These are phyloP conservation scores for Trichoderma afroharzianum DNA, from an alignment of 2,329 filamentous ascomycete species.

Conservation along the genomic window DNA sequence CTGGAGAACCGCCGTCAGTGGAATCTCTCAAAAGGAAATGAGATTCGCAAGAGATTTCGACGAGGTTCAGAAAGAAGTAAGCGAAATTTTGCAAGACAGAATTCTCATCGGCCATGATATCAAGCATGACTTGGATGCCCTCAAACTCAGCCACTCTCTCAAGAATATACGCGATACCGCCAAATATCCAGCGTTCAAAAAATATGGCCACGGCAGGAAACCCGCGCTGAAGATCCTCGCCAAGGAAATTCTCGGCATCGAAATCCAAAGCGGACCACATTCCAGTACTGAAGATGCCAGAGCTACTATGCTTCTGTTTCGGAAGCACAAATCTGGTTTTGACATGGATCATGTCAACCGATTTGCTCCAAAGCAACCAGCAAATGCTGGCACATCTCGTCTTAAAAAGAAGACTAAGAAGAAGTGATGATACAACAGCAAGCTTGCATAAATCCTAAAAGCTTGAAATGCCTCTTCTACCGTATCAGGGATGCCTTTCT, in stretches of 20 bases:
- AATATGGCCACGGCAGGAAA: conserved; percentile 63
- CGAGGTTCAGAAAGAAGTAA: conserved; percentile 71
- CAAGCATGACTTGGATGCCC: conserved; percentile 70
- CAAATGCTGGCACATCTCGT: conserved; percentile 19
- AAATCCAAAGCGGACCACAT: conserved; percentile 62
- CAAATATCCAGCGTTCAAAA: conserved; percentile 69
- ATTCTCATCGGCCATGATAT: conserved; percentile 83
- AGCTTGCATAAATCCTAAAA: conserved; percentile 37
- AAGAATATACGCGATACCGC: conserved; percentile 82
- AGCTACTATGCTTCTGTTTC: conserved; percentile 85
- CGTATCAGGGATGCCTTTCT: conserved; percentile 42
- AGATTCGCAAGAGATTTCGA: conserved; percentile 65
- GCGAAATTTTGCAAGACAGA: conserved; percentile 63
- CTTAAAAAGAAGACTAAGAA: conserved; percentile 42
- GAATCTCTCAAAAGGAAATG: conserved; percentile 73
- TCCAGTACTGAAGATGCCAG: conserved; percentile 76
- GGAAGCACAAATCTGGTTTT: conserved; percentile 77
- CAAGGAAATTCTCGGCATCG: conserved; percentile 53
- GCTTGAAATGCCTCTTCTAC: conserved; percentile 60
- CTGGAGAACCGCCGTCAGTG: conserved; percentile 84
- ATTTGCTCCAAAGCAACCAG: conserved; percentile 44
- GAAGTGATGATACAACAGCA: conserved; percentile 25
- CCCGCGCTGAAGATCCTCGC: conserved; percentile 62
- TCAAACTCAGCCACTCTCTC: conserved; percentile 75
- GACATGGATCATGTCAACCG: conserved; percentile 73